Conservation (phyloP, 108 stramenopile species). For the Nitzschia sp. region DNA sequence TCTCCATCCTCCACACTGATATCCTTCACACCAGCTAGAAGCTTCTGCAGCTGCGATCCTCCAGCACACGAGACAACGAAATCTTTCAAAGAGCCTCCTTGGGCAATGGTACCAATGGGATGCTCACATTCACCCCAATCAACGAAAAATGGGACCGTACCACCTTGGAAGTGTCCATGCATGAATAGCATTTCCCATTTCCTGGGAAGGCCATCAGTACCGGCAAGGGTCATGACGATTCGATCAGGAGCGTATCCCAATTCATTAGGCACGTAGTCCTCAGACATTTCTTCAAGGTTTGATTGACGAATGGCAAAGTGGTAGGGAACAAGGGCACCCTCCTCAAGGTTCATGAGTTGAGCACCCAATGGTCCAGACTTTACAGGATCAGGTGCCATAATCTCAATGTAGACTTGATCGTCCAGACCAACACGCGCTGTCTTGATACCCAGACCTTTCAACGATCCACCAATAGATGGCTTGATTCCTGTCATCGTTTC, state of each 20-base stretch:
- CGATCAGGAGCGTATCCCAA: constrained; percentile 22
- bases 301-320: constrained; percentile 23
- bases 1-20: constrained; percentile 20
- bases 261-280: constrained; percentile 25
- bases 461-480: constrained; percentile 4
- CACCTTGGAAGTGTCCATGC: constrained; percentile 26
- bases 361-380: constrained; percentile 20
- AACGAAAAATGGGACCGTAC: constrained; percentile 17
- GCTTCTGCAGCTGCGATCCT: constrained; percentile 10
- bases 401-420: constrained; percentile 20
- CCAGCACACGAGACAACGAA: constrained; percentile 10
- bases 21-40: constrained; percentile 12
- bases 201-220: constrained; percentile 14
- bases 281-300: constrained; percentile 8
- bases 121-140: constrained; percentile 28
- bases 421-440: constrained; percentile 23
- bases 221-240: constrained; percentile 14
- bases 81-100: constrained; percentile 17
- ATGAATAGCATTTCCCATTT: constrained; percentile 36
- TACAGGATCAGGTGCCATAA: constrained; percentile 26
- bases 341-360: constrained; percentile 5
- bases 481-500: constrained; percentile 28
- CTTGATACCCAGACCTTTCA: constrained; percentile 18
- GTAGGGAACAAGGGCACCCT: constrained; percentile 13
- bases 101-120: constrained; percentile 15